Evolutionary conservation across 179 eudicot genomes (phyloP), one percentile per base, ranked within the genome.

Genomic region (Silene coronaria): DNA sequence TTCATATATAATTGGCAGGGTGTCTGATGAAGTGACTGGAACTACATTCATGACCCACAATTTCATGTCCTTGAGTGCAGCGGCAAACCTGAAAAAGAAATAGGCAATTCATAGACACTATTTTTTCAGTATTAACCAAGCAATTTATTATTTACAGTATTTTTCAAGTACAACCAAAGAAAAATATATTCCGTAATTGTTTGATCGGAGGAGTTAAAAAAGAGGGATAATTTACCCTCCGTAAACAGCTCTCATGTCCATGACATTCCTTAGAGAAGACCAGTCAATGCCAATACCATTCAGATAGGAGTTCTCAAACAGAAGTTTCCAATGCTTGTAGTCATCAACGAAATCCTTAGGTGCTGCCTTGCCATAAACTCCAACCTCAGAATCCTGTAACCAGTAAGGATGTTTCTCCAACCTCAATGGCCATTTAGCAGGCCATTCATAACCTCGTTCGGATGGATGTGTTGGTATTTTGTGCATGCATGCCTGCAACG

Each of bases 31-130:
- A 70, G 75, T 76, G 23, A 85, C 68, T 26, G 85, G 85, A 70
- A 85, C 85, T 63, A 80, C 85, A 78, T 85, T 85, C 87, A 85
- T 85, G 34, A 85, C 87, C 87, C 87, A 85, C 59, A 85, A 69
- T 66, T 80, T 79, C 78, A 82, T 12, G 74, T 82, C 82, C 87
- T 85, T 85, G 67, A 85, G 73, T 28, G 87, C 85, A 8, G 87
- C 85, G 64, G 87, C 85, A 32, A 85, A 85, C 71, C 87, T 85
- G 81, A 28, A 82, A 64, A 68, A 34, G 23, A 0, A 13, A 66
- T 38, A 34, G 27, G 17, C 36, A 66, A 45, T 45, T 74, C 30
- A 74, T 64, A 73, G 3, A 24, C 58, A 27, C 38, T 17, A 21
- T 59, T 19, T 23, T 59, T 8, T n/a, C 21, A 55, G 22, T 4